Evolutionary conservation across 305 asterid species (phyloP), one percentile per base, ranked within the genome.

Genomic region (Solanum hybrid): DNA sequence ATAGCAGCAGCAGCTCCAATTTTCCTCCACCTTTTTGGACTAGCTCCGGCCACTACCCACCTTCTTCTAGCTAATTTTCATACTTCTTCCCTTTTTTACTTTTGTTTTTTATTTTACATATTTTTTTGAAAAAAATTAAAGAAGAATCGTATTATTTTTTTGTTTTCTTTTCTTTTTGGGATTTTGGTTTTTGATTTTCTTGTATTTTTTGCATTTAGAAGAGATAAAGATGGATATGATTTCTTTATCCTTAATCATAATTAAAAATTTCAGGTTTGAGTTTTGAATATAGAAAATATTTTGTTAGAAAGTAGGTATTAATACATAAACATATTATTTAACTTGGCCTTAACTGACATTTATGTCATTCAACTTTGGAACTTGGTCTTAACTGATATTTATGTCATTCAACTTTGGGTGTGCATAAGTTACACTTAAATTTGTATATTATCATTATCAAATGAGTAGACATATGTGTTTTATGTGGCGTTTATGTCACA

Each of bases 21-120:
- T 90, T 77, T 37, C 29, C 39, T 32, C 39, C 79, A 29, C 89
- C 89, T n/a, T 61, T 87, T 22, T 86, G 89, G 89, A 86, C 91
- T 14, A 87, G 87, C 14, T 90, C 91, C 27, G 27, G 36, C 72
- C 91, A 90, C 3, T 86, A 90, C 11, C 91, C 91, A 68, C 91
- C 91, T 24, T 90, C 91, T 37, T 90, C 91, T 65, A 87, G 89
- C 41, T 90, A 83, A 90, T 75, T 41, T 76, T 51, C 39, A 86
- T 29, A 89, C 22, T 37, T 6, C 14, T 51, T 1, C 15, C 57
- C 39, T 5, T n/a, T 83, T 31, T 39, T 31, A 37, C 5, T 70
- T 82, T 51, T 81, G 73, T 61, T 33, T 61, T 51, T 32, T 6
- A 17, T 22, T 65, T 27, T 65, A 26, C 34, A 27, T 51, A 36